Evolutionary conservation across 148 eudicot genomes (phyloP), one percentile per base, ranked within the genome.

Genomic region (Polygonum aviculare): DNA sequence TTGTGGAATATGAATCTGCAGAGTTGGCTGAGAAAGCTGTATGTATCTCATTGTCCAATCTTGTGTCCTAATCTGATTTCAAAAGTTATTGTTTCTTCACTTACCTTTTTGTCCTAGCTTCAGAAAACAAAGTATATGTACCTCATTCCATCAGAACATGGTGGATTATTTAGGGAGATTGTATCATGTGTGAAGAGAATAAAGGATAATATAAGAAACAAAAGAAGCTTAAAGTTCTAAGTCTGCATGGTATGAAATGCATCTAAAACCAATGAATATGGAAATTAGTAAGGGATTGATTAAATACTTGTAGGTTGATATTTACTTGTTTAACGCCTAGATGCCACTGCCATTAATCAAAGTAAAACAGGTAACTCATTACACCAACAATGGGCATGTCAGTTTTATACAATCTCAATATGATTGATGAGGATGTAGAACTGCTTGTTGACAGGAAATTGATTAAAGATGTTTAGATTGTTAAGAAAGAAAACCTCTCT

Each of bases 11-110:
- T 85, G 98, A 93, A 71, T 79, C 97, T 3, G 75, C 85, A 79
- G 99, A 95, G 82, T 79, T 87, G 73, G 98, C 98, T 74, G 98
- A 95, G 86, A 91, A 91, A 80, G 98, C 99, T 83, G 99, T 95
- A 86, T 59, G 91, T 73, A 35, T 44, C 47, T 44, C 47, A 44
- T 41, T 44, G 49, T 76, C 38, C 5, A 45, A 22, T 12, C 16
- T 16, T 3, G 10, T 44, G n/a, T 19, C 54, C 57, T 69, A 12
- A 47, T 47, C n/a, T 76, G 41, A 14, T n/a, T 1, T 22, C 18
- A 21, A 11, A 16, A 65, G 19, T 16, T 59, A 19, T 9, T 63
- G 41, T 40, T 16, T 33, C 19, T 45, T n/a, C 38, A 38, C 3
- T 12, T 19, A 16, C 22, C 3, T 22, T 33, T 33, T 63, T 33